Evolutionary conservation across 257 asterid species (phyloP).

Genomic region (Solanum commersonii): DNA sequence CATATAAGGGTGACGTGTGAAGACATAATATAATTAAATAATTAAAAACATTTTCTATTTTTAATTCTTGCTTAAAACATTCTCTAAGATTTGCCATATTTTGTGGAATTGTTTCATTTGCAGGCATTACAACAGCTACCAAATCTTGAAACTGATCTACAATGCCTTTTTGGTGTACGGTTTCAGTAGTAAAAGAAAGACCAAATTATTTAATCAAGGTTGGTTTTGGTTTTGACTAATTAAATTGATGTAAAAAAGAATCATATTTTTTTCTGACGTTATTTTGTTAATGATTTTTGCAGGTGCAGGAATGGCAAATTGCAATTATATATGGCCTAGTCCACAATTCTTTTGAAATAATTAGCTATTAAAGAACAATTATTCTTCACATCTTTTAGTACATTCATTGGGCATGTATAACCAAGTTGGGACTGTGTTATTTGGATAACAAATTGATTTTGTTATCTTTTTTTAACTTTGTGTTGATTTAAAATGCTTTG

Average conservation of each 20-base stretch:
- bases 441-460: neutral
- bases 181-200: slow-evolving; percentile 21
- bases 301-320: neutral
- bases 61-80: neutral
- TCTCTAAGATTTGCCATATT: neutral
- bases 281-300: neutral
- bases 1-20: neutral
- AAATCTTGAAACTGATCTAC: slow-evolving; percentile 52
- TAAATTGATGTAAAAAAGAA: neutral
- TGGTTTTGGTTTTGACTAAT: neutral
- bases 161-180: slow-evolving; percentile 20
- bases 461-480: neutral
- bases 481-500: neutral
- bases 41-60: neutral
- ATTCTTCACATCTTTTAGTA: neutral
- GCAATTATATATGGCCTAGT: neutral
- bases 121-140: slow-evolving; percentile 48
- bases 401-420: neutral
- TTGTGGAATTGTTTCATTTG: slow-evolving; percentile 7
- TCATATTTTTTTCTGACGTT: neutral
- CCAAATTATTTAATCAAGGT: neutral
- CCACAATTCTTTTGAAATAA: neutral
- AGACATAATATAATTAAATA: neutral
- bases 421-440: neutral
- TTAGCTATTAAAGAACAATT: neutral